phyloP scores from a whole-genome alignment of 768 basidiomycete species.

The Tylopilus sp. region DNA sequence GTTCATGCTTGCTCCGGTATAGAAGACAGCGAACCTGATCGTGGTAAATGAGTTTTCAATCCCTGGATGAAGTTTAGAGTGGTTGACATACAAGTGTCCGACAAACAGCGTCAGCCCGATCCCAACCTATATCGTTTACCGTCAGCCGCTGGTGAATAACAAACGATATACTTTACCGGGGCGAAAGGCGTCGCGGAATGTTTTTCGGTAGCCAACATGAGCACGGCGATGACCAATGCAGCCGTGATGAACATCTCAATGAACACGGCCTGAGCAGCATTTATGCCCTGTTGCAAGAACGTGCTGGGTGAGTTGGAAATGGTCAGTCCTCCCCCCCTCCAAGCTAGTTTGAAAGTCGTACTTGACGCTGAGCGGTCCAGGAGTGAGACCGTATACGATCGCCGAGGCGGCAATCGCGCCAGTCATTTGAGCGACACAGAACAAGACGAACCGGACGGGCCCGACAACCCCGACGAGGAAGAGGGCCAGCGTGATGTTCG shows the following conservation, averaged over 20 bases:
- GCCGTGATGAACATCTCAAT: slow-evolving; percentile 72
- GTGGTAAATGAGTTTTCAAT: background rate
- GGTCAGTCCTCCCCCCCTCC: background rate
- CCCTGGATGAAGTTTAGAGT: background rate
- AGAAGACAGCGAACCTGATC: slow-evolving; percentile 53
- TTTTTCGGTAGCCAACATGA: slow-evolving; percentile 73
- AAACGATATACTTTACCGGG: slow-evolving; percentile 40
- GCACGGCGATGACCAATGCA: slow-evolving; percentile 56
- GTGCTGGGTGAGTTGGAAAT: slow-evolving; percentile 38
- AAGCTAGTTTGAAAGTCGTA: slow-evolving; percentile 24
- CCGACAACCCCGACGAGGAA: slow-evolving; percentile 53
- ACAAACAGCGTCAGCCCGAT: slow-evolving; percentile 65
- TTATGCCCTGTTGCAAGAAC: slow-evolving; percentile 43
- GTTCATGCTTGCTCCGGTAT: slow-evolving; percentile 67
- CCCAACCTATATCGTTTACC: slow-evolving; percentile 41
- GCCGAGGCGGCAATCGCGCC: slow-evolving; percentile 61
- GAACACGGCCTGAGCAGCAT: slow-evolving; percentile 57
- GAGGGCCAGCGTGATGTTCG: slow-evolving; percentile 57
- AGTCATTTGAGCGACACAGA: slow-evolving; percentile 56
- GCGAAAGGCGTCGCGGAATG: slow-evolving; percentile 64
- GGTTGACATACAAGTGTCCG: slow-evolving; percentile 50
- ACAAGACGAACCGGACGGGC: slow-evolving; percentile 55
- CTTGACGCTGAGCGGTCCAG: slow-evolving; percentile 54
- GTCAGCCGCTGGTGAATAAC: slow-evolving; percentile 3
- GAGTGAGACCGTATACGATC: slow-evolving; percentile 51